These are phyloP conservation scores for Paramarasmius palmivorus DNA, from an alignment of 1,284 basidiomycete species.

Conservation along the genomic window DNA sequence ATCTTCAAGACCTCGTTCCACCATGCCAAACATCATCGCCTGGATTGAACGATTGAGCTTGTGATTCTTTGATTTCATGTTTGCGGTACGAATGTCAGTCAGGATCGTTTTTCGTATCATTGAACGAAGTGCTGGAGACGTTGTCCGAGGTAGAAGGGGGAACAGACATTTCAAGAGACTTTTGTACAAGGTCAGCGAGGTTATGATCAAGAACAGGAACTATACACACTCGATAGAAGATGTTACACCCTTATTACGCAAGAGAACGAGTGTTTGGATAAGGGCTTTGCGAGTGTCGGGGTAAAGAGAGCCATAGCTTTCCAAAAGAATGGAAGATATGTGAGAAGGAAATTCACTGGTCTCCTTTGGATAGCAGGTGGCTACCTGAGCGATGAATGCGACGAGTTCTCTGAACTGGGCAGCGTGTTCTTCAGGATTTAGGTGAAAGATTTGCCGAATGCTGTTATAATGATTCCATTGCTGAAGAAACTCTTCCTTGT, in stretches of 20 bases:
- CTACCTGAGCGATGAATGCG: conserved; percentile 82
- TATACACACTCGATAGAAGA: conserved; percentile 83
- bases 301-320: conserved; percentile 70
- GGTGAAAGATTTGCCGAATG: conserved; percentile 81
- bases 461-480: conserved; percentile 98
- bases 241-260: conserved; percentile 92
- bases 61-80: conserved; percentile 88
- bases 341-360: conserved; percentile 83
- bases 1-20: conserved; percentile 50
- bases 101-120: conserved; percentile 95
- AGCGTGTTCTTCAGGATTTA: conserved; percentile 78
- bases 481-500: conserved; percentile 96
- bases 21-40: conserved; percentile 94
- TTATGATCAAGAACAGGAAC: not conserved
- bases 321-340: conserved; percentile 74
- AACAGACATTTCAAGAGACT: conserved; percentile 92
- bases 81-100: conserved; percentile 93
- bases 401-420: conserved; percentile 85
- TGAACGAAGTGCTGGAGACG: conserved; percentile 80
- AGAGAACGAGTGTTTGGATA: conserved; percentile 88
- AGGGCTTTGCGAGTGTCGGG: conserved; percentile 82
- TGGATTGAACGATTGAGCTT: conserved; percentile 97
- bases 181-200: conserved; percentile 10
- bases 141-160: conserved; percentile 89
- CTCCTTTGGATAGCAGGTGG: conserved; percentile 88